Evolutionary conservation across 805 yeast genomes (phyloP), one percentile per base, ranked within the genome.

Genomic region (Starmerella powellii): DNA sequence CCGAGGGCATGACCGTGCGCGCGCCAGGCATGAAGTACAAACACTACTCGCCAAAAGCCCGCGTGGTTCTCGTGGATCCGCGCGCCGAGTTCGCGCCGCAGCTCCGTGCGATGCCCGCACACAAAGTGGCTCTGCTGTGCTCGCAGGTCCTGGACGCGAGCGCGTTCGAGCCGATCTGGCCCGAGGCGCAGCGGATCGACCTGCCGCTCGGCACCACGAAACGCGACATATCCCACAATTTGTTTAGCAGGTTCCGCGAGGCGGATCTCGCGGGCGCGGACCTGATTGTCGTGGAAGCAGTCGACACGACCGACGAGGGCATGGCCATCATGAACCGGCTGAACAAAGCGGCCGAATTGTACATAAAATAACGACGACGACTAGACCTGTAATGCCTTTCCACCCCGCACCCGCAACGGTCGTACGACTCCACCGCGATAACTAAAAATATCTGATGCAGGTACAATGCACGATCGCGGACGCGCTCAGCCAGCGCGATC

Each of bases 1-100:
- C 75, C 2, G 65, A 57, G 5, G 61, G 62, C 1, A 81, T 77
- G 16, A 63, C 67, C 26, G 96, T 84, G 49, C 72, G 81, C 52
- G 91, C 98, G 0, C 98, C 98, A 0, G 98, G 98, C 0, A 91
- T 91, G 98, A 91, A 91, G 57, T 91, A 91, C 59, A 77, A 82
- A 52, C 98, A 91, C 60, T 91, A 91, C 59, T 82, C 95, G 0
- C 98, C 98, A 3, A 71, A 71, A 2, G 95, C 96, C 0, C 75
- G 72, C 45, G 97, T 91, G 3, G 64, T 80, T 0, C 60, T 87
- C 4, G 74, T 85, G 48, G 61, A 66, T 19, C 69, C 74, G 20
- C 65, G 74, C 37, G 67, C 65, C 0, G 66, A 72, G 42, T 16
- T 18, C 20, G 27, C 4, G 19, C 18, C 15, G 1, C 6, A 37